Evolutionary conservation across 73 alveolate genomes (phyloP).

Genomic region (Tetrahymena elliotti): DNA sequence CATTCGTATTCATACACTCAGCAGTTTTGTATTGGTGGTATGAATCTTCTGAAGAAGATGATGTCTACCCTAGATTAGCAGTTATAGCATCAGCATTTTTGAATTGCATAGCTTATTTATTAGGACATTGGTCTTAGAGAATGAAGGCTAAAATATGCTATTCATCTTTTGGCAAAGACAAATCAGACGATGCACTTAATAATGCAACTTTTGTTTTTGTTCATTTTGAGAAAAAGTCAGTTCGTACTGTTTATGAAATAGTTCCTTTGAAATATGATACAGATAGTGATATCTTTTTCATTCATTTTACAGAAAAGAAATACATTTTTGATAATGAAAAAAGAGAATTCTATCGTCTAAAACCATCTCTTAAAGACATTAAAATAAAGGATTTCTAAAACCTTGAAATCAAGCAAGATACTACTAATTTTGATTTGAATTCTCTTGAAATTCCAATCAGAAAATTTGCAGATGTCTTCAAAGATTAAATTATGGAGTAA

Average conservation of each 20-base stretch:
- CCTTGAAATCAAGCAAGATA: neutral
- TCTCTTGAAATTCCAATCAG: constrained; percentile 33
- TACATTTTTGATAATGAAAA: constrained; percentile 11
- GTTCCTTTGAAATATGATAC: neutral
- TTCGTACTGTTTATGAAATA: neutral
- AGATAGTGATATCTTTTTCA: neutral
- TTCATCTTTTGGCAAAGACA: constrained; percentile 23
- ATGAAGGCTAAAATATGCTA: constrained; percentile 20
- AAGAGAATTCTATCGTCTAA: neutral
- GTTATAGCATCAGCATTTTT: constrained; percentile 13
- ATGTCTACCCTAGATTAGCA: constrained; percentile 7
- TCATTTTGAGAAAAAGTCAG: neutral
- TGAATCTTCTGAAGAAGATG: constrained; percentile 6
- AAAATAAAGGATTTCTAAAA: neutral
- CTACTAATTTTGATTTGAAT: constrained; percentile 7
- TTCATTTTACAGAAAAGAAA: constrained; percentile 23
- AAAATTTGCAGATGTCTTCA: constrained; percentile 25
- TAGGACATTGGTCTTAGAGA: constrained; percentile 20
- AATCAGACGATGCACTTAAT: neutral
- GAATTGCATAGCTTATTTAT: constrained; percentile 13
- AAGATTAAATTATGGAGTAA: constrained; percentile 36
- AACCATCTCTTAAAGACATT: constrained; percentile 4
- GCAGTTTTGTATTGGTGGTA: constrained; percentile 9
- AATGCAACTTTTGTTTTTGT: neutral
- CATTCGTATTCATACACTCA: neutral